Evolutionary conservation across 306 rosid species (phyloP).

Genomic region (Hylodesmum podocarpum): DNA sequence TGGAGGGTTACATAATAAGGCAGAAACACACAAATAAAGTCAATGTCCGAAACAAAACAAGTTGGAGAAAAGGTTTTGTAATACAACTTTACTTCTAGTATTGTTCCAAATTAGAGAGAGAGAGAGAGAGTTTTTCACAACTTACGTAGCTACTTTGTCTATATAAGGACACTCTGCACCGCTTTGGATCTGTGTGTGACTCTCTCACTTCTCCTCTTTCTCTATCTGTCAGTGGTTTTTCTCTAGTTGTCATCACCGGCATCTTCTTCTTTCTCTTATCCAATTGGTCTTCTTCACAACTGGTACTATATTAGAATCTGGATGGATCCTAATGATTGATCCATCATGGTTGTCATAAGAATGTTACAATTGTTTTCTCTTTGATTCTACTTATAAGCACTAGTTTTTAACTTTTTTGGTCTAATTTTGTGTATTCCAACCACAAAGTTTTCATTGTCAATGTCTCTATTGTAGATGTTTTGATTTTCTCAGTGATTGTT

Average conservation of each 20-base stretch:
- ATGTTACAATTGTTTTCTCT: background rate
- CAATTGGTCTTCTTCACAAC: conserved; percentile 31
- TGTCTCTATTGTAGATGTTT: conserved; percentile 16
- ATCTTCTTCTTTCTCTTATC: conserved; percentile 2
- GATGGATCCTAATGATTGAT: background rate
- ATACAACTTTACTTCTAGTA: background rate
- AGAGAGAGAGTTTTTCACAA: background rate
- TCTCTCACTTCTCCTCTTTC: conserved; percentile 6
- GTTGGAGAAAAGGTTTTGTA: background rate
- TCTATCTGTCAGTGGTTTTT: background rate
- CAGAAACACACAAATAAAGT: background rate
- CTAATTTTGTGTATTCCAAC: conserved; percentile 22
- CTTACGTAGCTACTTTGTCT: background rate
- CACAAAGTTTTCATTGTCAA: background rate
- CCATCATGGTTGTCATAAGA: background rate
- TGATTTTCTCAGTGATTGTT: conserved; percentile 21
- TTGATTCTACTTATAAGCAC: background rate
- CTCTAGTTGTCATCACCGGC: background rate
- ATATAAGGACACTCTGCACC: conserved; percentile 24
- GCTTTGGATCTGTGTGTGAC: conserved; percentile 39
- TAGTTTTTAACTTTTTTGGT: background rate
- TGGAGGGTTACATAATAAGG: background rate
- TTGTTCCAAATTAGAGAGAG: background rate
- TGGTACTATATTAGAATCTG: conserved; percentile 47
- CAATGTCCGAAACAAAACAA: background rate